Evolutionary conservation across 495 filamentous ascomycete species (phyloP), one percentile per base, ranked within the genome.

Genomic region (Extremus antarcticus): DNA sequence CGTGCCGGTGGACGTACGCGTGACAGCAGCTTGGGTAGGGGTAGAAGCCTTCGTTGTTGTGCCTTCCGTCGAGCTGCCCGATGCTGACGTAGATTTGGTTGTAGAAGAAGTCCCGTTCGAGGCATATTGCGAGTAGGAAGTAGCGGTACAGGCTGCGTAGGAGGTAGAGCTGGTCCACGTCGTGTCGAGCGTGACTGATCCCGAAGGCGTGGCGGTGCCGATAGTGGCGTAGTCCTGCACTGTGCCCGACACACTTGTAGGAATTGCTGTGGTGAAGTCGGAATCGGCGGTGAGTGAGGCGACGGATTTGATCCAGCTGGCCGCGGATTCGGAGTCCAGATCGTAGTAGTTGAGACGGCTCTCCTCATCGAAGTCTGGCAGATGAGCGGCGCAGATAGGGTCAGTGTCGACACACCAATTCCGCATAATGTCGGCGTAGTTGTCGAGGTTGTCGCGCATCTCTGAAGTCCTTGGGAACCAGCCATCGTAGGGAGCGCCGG

Each of bases 341-440:
- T 63, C 46, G 45, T 60, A 63, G 56, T 63, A 63, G 39, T 51
- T 48, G 22, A 63, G 43, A 50, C 59, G 60, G 16, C 45, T 47
- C 1, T 23, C 43, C 16, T 47, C 25, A 32, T 25, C 22, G 16
- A 4, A 38, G 3, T 24, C 50, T 24, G 47, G 35, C 19, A 52
- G 51, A 15, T 54, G 48, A 7, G 25, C 46, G n/a, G 52, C 60
- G 25, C 60, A 63, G 40, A 63, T 54, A 1, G 52, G 53, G 43
- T 63, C 60, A 0, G 48, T 56, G 24, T 25, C 25, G 15, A 56
- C 58, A 29, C 60, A 63, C 32, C 55, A 63, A 41, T 53, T 50
- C n/a, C 60, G 56, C 16, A 58, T 51, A 40, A 63, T 56, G 45
- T 53, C 52, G 2, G 60, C 32, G 19, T 52, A 63, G 13, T 40